These are phyloP conservation scores for Cyclotella baltica DNA, from an alignment of 108 stramenopile genomes.

Conservation along the genomic window DNA sequence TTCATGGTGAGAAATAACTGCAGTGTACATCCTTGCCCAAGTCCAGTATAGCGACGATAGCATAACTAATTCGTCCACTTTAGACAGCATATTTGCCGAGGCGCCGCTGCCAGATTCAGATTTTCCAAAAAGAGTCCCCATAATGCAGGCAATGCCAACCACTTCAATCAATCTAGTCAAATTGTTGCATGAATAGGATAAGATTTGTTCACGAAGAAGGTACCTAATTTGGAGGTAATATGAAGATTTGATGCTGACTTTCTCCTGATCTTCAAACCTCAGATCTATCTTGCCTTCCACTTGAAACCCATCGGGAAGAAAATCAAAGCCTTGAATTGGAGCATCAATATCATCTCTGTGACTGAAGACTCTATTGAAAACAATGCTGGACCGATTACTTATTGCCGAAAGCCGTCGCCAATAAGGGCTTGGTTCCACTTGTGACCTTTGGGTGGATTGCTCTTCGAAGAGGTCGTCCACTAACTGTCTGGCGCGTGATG, in stretches of 20 bases:
- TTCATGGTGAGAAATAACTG: slow-evolving; percentile 11
- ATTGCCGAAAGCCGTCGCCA: not conserved
- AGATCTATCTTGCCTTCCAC: slow-evolving; percentile 11
- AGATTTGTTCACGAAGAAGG: slow-evolving; percentile 7
- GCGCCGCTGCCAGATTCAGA: not conserved
- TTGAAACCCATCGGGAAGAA: slow-evolving; percentile 18
- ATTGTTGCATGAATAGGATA: slow-evolving; percentile 5
- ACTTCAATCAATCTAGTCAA: slow-evolving; percentile 29
- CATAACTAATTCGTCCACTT: slow-evolving; percentile 2
- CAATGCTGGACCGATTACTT: slow-evolving; percentile 6
- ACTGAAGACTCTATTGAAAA: slow-evolving; percentile 8
- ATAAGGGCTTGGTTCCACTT: no score
- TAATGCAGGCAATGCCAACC: slow-evolving; percentile 22
- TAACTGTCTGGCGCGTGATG: no score
- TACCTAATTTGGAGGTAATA: not conserved
- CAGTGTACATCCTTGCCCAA: slow-evolving; percentile 11
- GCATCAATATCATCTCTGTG: slow-evolving; percentile 4
- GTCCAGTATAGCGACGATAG: not conserved
- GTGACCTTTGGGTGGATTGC: no score
- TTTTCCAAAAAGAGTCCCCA: slow-evolving; percentile 18
- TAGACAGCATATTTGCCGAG: not conserved
- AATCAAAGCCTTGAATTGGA: slow-evolving; percentile 4
- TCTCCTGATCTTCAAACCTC: slow-evolving; percentile 3
- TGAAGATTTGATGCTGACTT: slow-evolving; percentile 11
- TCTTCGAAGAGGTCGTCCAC: no score